phyloP scores from a whole-genome alignment of 2,329 filamentous ascomycete genomes.

The Septoria petroselini region DNA sequence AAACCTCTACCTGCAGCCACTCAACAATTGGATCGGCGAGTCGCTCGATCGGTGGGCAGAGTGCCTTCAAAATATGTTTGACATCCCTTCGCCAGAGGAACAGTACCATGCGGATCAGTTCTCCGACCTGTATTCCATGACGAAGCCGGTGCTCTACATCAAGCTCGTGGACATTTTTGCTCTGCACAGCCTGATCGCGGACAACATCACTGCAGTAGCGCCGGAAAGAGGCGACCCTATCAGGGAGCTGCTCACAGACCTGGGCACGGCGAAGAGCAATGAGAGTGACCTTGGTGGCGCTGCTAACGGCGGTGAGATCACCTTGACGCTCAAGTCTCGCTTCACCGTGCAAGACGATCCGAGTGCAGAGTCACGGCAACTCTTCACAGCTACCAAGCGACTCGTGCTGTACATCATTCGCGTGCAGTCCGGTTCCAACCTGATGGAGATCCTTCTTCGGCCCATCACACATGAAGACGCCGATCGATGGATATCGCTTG shows the following conservation, averaged over 20 bases:
- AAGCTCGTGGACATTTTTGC: conserved; percentile 98
- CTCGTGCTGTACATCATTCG: conserved; percentile 97
- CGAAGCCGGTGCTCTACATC: conserved; percentile 97
- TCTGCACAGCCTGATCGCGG: conserved; percentile 82
- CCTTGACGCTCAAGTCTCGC: conserved; percentile 37
- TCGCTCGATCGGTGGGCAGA: conserved; percentile 75
- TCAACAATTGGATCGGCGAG: conserved; percentile 87
- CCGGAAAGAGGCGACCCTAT: conserved; percentile 80
- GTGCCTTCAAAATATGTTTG: conserved; percentile 74
- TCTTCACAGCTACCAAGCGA: conserved; percentile 98
- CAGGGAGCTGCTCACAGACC: conserved; percentile 85
- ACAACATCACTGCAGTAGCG: conserved; percentile 74
- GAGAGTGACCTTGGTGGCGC: conserved; percentile 64
- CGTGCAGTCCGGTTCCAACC: conserved; percentile 83
- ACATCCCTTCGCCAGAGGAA: conserved; percentile 78
- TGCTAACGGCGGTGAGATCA: conserved; percentile 36
- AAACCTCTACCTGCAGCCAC: conserved; percentile 89
- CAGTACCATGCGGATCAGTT: conserved; percentile 99
- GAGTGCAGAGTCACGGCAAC: conserved; percentile 82
- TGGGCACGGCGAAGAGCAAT: conserved; percentile 94
- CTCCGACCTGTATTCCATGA: conserved; percentile 94
- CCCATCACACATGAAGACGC: conserved; percentile 85
- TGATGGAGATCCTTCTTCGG: conserved; percentile 94
- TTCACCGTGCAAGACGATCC: conserved; percentile 61
- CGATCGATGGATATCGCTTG: conserved; percentile 75